Conservation (phyloP, 2,329 filamentous ascomycete species). For the Myriosclerotinia scirpicola region DNA sequence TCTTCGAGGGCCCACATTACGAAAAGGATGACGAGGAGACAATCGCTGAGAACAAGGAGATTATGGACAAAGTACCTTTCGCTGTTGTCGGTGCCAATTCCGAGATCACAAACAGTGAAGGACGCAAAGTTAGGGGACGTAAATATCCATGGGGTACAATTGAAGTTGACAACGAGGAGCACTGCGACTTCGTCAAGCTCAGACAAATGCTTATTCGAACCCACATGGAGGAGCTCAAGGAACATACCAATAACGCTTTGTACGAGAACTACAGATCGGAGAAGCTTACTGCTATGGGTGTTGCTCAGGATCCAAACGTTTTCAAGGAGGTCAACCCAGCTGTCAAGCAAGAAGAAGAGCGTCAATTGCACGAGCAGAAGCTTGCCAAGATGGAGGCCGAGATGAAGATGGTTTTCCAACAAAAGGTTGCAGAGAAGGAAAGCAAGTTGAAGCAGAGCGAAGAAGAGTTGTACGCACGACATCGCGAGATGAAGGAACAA, state of each 20-base stretch:
- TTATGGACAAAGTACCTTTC: constrained; percentile 99
- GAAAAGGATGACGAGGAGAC: constrained; percentile 99
- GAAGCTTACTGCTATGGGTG: constrained; percentile 98
- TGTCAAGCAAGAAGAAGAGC: constrained; percentile 99
- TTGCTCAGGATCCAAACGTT: constrained; percentile 96
- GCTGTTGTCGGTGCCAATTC: constrained; percentile 96
- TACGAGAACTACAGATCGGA: constrained; percentile 99
- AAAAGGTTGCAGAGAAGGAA: constrained; percentile 99
- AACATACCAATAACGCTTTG: constrained; percentile 97
- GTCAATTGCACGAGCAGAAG: constrained; percentile 97
- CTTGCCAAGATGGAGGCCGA: constrained; percentile 99
- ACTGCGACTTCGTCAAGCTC: constrained; percentile 99
- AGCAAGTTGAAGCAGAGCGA: constrained; percentile 99
- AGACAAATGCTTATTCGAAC: constrained; percentile 99
- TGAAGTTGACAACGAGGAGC: constrained; percentile 99
- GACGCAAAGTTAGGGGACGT: constrained; percentile 92
- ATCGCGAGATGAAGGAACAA: constrained; percentile 99
- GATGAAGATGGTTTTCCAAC: constrained; percentile 99
- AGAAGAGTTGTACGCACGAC: constrained; percentile 95
- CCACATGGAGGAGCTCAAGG: constrained; percentile 99
- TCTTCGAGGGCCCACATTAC: constrained; percentile 97
- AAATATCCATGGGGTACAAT: constrained; percentile 98
- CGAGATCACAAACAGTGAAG: constrained; percentile 87
- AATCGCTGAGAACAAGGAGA: constrained; percentile 99
- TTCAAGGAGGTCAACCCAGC: constrained; percentile 99